Evolutionary conservation across 2,329 filamentous ascomycete species (phyloP), one percentile per base, ranked within the genome.

Genomic region (Clonostachys sp.): DNA sequence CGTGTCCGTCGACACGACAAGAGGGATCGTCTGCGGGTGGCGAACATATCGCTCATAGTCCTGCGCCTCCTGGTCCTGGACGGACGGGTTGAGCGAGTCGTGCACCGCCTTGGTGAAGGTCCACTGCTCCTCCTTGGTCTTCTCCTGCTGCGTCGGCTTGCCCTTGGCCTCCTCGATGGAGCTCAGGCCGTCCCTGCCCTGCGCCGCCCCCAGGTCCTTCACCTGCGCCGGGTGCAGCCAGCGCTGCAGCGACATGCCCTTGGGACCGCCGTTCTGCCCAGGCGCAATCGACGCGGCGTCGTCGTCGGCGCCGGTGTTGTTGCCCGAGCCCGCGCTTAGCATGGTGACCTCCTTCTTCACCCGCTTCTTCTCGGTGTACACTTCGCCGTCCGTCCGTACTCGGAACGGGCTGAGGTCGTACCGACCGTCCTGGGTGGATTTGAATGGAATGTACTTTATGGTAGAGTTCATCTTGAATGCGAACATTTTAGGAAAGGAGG

Each of bases 391-490:
- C 41, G 77, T 85, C 47, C 91, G 87, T 39, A 91, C 84, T 35
- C 86, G 83, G 64, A 97, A 99, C 1, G 92, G 92, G 50, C 89
- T 96, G 40, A 92, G 77, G 60, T 96, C 89, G 58, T 90, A 91
- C 48, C 82, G 83, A 12, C 85, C 84, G 50, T 89, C 81, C 56
- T 86, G 80, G 5, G 83, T 84, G 2, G 83, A 81, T 49, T 86
- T 86, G 50, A 91, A 78, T 12, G 88, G 87, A 34, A 92, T 86
- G 61, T 92, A 91, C 51, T 87, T 87, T 52, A 91, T 82, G 5
- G 89, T 94, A 1, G 89, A 91, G 60, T 92, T 95, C 79, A 97
- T 89, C 61, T 89, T 91, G 67, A 88, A 96, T 1, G 90, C 83
- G 61, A 96, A 96, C 63, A 96, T 87, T 62, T 96, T 99, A 13